These are phyloP conservation scores for Fonsecaea pedrosoi DNA, from an alignment of 2,329 filamentous ascomycete species.

Conservation along the genomic window DNA sequence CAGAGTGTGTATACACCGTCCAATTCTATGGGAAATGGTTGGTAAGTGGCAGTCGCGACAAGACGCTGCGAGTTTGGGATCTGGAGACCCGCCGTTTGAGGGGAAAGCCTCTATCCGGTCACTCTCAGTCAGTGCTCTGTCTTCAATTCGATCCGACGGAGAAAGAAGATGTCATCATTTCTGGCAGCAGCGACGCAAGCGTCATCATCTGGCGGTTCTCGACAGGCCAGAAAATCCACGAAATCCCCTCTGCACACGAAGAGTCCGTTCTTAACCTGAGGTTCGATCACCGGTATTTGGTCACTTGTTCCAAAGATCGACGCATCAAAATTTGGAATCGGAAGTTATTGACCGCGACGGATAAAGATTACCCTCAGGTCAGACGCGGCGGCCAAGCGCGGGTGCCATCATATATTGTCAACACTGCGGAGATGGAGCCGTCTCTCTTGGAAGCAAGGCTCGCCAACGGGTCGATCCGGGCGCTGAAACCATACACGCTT, in stretches of 20 bases:
- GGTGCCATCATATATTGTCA: conserved; percentile 61
- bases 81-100: conserved; percentile 80
- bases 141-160: conserved; percentile 91
- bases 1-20: conserved; percentile 92
- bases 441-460: conserved; percentile 52
- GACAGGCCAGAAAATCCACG: conserved; percentile 81
- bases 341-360: conserved; percentile 61
- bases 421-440: conserved; percentile 53
- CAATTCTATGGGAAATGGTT: conserved; percentile 86
- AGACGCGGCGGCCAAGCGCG: conserved; percentile 44
- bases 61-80: conserved; percentile 88
- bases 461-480: conserved; percentile 49
- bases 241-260: conserved; percentile 75
- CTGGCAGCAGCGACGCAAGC: conserved; percentile 88
- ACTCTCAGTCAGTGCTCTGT: conserved; percentile 87
- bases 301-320: conserved; percentile 97
- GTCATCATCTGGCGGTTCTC: conserved; percentile 94
- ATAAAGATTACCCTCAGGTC: conserved; percentile 53
- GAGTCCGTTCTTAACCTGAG: conserved; percentile 94
- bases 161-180: conserved; percentile 89
- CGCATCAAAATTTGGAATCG: conserved; percentile 97
- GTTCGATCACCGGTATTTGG: conserved; percentile 88
- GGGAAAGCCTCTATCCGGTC: conserved; percentile 74
- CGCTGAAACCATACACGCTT: conserved; percentile 71
- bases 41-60: conserved; percentile 91